Conservation (phyloP, 345 rosid species). For the Salix suchowensis region DNA sequence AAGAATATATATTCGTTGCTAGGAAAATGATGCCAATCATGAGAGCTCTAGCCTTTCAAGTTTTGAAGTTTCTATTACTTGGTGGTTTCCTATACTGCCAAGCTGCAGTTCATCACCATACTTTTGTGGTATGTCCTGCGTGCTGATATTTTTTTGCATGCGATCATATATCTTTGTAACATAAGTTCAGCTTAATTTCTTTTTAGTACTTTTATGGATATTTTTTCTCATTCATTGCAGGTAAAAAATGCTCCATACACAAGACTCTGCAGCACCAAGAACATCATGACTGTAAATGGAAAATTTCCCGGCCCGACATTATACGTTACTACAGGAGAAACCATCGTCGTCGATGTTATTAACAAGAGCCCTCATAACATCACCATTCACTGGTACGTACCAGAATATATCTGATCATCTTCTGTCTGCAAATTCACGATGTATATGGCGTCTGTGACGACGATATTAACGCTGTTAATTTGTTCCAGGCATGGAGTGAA, state of each 20-base stretch:
- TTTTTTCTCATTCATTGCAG: neutral
- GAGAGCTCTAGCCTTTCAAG: neutral
- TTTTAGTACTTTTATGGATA: too few relatives aligned
- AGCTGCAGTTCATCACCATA: conserved; percentile 9
- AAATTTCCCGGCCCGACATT: conserved; percentile 31
- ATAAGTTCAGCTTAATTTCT: too few relatives aligned
- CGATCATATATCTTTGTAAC: too few relatives aligned
- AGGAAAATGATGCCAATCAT: neutral
- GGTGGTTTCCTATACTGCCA: conserved; percentile 4
- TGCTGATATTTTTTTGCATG: too few relatives aligned
- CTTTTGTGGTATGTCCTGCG: conserved; percentile 7
- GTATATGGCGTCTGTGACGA: too few relatives aligned
- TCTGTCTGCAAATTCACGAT: neutral
- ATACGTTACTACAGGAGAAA: conserved; percentile 19
- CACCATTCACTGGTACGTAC: conserved; percentile 31
- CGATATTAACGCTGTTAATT: neutral
- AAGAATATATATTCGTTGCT: neutral
- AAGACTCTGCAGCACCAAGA: conserved; percentile 18
- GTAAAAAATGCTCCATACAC: conserved; percentile 8
- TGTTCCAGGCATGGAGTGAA: conserved; percentile 37
- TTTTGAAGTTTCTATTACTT: conserved; percentile 3
- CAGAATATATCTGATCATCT: neutral
- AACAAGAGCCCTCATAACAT: conserved; percentile 23
- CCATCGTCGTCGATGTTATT: conserved; percentile 21
- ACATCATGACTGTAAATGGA: conserved; percentile 31